Base-by-base conservation (phyloP, 2,329 filamentous ascomycete genomes). In the Curvularia lunata region DNA sequence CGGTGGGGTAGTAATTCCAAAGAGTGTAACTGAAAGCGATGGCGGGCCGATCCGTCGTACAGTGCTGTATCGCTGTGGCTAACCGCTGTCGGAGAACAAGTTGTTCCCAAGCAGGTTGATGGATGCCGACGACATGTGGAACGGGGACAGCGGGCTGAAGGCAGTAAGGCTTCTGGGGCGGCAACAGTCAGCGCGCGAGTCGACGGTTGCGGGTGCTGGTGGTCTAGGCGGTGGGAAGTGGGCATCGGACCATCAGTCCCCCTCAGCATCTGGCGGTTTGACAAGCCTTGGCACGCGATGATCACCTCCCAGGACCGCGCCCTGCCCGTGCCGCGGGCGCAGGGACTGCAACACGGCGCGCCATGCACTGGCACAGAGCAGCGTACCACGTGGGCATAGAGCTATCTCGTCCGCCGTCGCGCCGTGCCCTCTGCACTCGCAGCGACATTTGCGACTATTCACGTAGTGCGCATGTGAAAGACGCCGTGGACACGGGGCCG, bases 51-150 rank as follows among this genome's bases (percentile, higher is more conserved):
- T 64, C 64, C 59, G 67, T 63, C 48, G 50, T 41, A 28, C 34
- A 37, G 34, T n/a, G 34, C 32, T 37, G 34, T 37, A 7, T 23
- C 8, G 47, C 52, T 48, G 45, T 60, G 48, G 68, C 70, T 75
- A 75, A 65, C 73, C 73, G 65, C 69, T 74, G 65, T 76, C 73
- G 56, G 70, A 71, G 70, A 76, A 76, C 69, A 72, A 56, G 50
- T 66, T 69, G 70, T 72, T 75, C 67, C 73, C 71, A 58, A 71
- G 63, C 61, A 67, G 61, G 51, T 68, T 69, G 63, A 64, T 72
- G 61, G 63, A 65, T 54, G 69, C 64, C 52, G 63, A 74, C 71
- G 74, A 77, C 74, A 77, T 76, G 61, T 64, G 68, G 70, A 71
- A 69, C 64, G 54, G 61, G 49, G 59, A 64, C 46, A 62, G 56